Conservation (phyloP, 2,329 filamentous ascomycete species). For the Dryadomyces sulphureus region DNA sequence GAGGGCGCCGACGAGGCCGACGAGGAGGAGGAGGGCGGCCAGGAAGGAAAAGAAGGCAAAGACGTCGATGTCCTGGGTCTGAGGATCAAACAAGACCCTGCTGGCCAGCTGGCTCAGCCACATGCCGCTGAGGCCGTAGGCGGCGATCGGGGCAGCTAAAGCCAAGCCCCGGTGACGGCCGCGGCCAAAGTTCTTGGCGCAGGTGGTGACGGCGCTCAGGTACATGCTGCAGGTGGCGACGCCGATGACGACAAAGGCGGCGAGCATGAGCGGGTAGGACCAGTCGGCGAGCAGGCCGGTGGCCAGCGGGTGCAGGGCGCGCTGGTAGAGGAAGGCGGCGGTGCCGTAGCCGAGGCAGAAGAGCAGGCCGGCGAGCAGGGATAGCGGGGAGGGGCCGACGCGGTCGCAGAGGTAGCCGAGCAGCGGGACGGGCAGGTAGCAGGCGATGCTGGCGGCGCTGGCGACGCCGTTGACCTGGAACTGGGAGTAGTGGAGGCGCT, state of each 20-base stretch:
- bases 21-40: slow-evolving; percentile 49
- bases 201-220: slow-evolving; percentile 78
- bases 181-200: slow-evolving; percentile 93
- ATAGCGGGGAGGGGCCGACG: slow-evolving; percentile 63
- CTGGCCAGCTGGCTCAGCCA: slow-evolving; percentile 86
- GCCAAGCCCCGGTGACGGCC: slow-evolving; percentile 80
- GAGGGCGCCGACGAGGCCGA: slow-evolving; percentile 62
- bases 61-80: slow-evolving; percentile 47
- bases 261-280: slow-evolving; percentile 71
- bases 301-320: slow-evolving; percentile 18
- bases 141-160: slow-evolving; percentile 77
- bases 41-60: slow-evolving; percentile 84
- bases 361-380: slow-evolving; percentile 54
- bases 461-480: slow-evolving; percentile 83
- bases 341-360: slow-evolving; percentile 74
- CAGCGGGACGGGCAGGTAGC: slow-evolving; percentile 83
- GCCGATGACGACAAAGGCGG: slow-evolving; percentile 72
- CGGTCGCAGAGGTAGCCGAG: slow-evolving; percentile 90
- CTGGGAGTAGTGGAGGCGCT: slow-evolving; percentile 74
- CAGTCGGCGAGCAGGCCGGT: slow-evolving; percentile 34
- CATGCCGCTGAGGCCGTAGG: slow-evolving; percentile 88
- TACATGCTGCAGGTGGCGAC: slow-evolving; percentile 82
- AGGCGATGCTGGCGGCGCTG: slow-evolving; percentile 71
- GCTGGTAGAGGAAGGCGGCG: slow-evolving; percentile 61
- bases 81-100: slow-evolving; percentile 56